Evolutionary conservation across 768 basidiomycete genomes (phyloP).

Genomic region (Hygrocybe punicea): DNA sequence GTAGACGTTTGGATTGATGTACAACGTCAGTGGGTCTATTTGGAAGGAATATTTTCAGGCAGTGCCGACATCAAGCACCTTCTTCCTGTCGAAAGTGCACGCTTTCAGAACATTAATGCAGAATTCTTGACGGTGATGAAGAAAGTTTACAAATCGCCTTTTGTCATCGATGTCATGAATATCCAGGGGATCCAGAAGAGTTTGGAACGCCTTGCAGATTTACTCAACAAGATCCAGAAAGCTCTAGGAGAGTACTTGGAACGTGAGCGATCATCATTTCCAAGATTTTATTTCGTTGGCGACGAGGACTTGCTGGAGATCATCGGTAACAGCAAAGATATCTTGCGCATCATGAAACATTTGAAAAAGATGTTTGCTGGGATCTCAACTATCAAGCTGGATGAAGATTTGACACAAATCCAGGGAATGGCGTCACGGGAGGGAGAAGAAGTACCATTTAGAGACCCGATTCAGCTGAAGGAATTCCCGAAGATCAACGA

Average conservation of each 20-base stretch:
- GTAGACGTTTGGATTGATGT: slow-evolving; percentile 99
- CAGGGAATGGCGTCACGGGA: slow-evolving; percentile 94
- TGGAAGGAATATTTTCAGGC: slow-evolving; percentile 99
- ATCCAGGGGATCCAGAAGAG: slow-evolving; percentile 96
- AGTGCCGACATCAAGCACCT: slow-evolving; percentile 99
- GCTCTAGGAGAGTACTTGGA: slow-evolving; percentile 98
- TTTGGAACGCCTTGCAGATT: slow-evolving; percentile 91
- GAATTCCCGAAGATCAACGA: slow-evolving; percentile 98
- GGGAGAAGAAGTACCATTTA: slow-evolving; percentile 89
- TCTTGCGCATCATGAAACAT: slow-evolving; percentile 97
- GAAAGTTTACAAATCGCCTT: slow-evolving; percentile 98
- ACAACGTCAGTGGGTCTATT: slow-evolving; percentile 98
- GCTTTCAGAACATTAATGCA: slow-evolving; percentile 97
- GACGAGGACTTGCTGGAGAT: slow-evolving; percentile 98
- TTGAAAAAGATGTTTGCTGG: slow-evolving; percentile 99
- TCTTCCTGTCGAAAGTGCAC: slow-evolving; percentile 93
- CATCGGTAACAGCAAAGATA: slow-evolving; percentile 99
- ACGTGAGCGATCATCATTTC: slow-evolving; percentile 95
- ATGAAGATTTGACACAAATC: slow-evolving; percentile 84
- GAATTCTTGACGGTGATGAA: slow-evolving; percentile 99
- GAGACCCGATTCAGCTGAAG: slow-evolving; percentile 78
- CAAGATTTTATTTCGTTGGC: slow-evolving; percentile 99
- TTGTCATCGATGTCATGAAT: slow-evolving; percentile 94
- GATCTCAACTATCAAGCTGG: slow-evolving; percentile 81
- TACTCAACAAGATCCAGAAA: slow-evolving; percentile 98